Evolutionary conservation across 23 red algal genomes (phyloP).

Genomic region (Rhodosorus marinus): DNA sequence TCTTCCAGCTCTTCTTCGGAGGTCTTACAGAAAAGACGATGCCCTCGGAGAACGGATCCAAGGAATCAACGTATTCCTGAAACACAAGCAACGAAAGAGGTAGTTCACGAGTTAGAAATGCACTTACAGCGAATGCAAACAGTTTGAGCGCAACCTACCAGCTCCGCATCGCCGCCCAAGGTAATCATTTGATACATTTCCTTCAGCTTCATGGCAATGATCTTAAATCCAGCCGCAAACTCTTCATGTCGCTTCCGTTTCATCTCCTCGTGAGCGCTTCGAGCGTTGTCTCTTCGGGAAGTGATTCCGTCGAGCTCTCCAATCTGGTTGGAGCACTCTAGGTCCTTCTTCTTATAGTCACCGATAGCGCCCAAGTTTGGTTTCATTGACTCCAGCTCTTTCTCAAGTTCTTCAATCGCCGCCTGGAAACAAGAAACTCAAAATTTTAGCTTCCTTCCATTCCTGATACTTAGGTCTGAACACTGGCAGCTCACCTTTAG

Average conservation of each 20-base stretch:
- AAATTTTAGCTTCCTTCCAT: neutral
- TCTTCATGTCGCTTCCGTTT: slow-evolving; percentile 44
- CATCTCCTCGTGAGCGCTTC: slow-evolving; percentile 38
- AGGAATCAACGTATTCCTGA: slow-evolving; percentile 89
- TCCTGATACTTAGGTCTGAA: no score
- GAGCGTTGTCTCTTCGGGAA: slow-evolving; percentile 27
- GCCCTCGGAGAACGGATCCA: slow-evolving; percentile 95
- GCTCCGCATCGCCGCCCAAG: slow-evolving; percentile 83
- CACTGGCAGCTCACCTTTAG: no score
- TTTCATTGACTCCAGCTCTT: neutral
- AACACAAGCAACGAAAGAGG: no score
- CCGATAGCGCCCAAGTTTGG: neutral
- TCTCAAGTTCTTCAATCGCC: neutral
- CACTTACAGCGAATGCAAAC: no score
- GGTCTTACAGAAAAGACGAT: slow-evolving; percentile 89
- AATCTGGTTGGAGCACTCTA: neutral
- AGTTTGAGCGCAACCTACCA: no score
- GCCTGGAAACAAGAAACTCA: neutral
- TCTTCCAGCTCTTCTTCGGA: slow-evolving; percentile 99
- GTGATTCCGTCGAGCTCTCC: slow-evolving; percentile 62
- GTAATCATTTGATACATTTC: slow-evolving; percentile 99
- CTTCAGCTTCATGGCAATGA: slow-evolving; percentile 76
- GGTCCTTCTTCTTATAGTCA: neutral
- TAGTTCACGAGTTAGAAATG: no score
- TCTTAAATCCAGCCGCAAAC: slow-evolving; percentile 75